Percentiles rank a stretch among this genome's conserved stretches.
These are phyloP conservation scores for Gonapodya prolifera DNA, from an alignment of 192 early-diverging fungal species.

Conservation along the genomic window DNA sequence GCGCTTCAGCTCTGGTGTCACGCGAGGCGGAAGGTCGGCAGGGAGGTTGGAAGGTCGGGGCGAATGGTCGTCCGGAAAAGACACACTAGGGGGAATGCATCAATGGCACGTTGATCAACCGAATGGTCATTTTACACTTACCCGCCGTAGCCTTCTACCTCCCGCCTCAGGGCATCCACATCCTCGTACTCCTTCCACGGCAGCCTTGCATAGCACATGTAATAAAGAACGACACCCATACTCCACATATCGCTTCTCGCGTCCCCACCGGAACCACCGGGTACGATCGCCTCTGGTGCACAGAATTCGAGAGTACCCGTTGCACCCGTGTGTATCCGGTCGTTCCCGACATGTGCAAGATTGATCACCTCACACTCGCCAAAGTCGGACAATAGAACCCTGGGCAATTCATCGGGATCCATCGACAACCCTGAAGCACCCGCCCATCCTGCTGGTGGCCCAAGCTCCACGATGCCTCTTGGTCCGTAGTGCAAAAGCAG, in stretches of 20 bases:
- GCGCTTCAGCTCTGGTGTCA: slow-evolving; percentile 40
- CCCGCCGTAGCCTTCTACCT: slow-evolving; percentile 58
- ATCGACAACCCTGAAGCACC: slow-evolving; percentile 27
- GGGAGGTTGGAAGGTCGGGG: slow-evolving; percentile 8
- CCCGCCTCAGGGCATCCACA: slow-evolving; percentile 66
- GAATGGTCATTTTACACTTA: slow-evolving; percentile 28
- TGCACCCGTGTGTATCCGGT: slow-evolving; percentile 76
- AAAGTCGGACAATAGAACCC: slow-evolving; percentile 88
- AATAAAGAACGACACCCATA: slow-evolving; percentile 86
- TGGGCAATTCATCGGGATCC: slow-evolving; percentile 33
- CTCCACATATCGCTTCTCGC: slow-evolving; percentile 76
- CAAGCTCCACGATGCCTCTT: not conserved
- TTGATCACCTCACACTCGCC: slow-evolving; percentile 84
- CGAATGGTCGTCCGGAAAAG: not conserved
- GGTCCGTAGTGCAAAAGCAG: slow-evolving; percentile 62
- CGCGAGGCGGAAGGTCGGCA: slow-evolving; percentile 16
- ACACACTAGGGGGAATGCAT: not conserved
- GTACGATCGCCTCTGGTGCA: slow-evolving; percentile 63
- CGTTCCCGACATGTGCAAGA: slow-evolving; percentile 26
- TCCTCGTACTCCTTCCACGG: slow-evolving; percentile 81
- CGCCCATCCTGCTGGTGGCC: not conserved
- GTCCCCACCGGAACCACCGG: slow-evolving; percentile 8
- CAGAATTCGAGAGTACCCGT: slow-evolving; percentile 92
- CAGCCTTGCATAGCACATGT: slow-evolving; percentile 71
- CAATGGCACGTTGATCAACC: slow-evolving; percentile 14